Conservation (phyloP, 176 grass and related monocot species). For the Oryza glumipatula region DNA sequence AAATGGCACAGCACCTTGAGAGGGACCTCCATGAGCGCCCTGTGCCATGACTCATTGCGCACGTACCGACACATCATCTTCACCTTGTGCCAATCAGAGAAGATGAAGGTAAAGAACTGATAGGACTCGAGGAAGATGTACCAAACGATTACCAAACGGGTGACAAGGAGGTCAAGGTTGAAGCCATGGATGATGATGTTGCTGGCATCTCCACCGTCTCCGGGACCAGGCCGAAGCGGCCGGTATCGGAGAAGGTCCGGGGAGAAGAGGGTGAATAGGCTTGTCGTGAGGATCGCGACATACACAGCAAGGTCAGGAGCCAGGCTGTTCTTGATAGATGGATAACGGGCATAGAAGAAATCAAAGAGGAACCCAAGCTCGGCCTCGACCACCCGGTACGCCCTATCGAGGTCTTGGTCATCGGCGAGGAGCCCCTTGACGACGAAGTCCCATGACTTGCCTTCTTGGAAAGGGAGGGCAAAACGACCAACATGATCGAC, state of each 20-base stretch:
- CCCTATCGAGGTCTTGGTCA: constrained; percentile 3
- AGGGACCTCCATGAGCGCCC: neutral
- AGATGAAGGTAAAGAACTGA: constrained; percentile 23
- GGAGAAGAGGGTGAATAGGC: constrained; percentile 17
- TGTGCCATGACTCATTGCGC: constrained; percentile 1
- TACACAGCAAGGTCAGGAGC: neutral
- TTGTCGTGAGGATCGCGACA: neutral
- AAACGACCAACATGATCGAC: neutral
- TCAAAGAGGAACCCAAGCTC: constrained; percentile 31
- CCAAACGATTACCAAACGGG: neutral
- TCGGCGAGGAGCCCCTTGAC: constrained; percentile 16
- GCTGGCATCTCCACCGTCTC: neutral
- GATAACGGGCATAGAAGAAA: constrained; percentile 33
- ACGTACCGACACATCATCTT: constrained; percentile 33
- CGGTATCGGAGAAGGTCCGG: neutral
- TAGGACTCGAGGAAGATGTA: constrained; percentile 31
- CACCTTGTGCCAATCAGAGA: constrained; percentile 39
- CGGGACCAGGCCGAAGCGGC: neutral
- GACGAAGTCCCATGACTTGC: neutral
- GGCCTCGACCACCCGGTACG: constrained; percentile 15
- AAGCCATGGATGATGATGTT: constrained; percentile 23
- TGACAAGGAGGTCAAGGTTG: neutral
- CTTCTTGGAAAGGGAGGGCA: neutral
- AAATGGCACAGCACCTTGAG: constrained; percentile 27
- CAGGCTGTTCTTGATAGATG: neutral